These are phyloP conservation scores for Nymphaea colorata DNA, from an alignment of 164 flowering plant species.

Conservation along the genomic window DNA sequence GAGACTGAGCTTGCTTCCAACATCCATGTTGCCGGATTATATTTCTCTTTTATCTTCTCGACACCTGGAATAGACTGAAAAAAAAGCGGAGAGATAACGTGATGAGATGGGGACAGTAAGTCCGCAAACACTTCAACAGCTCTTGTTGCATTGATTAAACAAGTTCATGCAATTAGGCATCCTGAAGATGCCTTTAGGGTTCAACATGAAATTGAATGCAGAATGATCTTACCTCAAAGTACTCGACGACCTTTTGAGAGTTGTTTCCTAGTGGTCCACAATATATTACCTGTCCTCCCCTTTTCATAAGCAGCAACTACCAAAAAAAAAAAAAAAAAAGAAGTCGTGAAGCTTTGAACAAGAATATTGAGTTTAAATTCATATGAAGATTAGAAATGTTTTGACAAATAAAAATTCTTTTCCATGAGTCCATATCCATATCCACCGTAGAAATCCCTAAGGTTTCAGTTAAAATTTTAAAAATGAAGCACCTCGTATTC, in stretches of 20 bases:
- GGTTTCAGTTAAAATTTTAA: background rate
- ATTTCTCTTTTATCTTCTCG: constrained; percentile 58
- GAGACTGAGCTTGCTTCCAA: constrained; percentile 81
- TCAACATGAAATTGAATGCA: background rate
- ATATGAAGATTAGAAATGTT: background rate
- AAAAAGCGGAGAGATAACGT: background rate
- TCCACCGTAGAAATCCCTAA: too few species aligned
- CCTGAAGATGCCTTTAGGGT: background rate
- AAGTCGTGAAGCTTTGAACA: too few species aligned
- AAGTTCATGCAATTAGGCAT: background rate
- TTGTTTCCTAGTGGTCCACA: constrained; percentile 74
- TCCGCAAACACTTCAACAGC: too few species aligned
- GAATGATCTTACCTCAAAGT: constrained; percentile 16
- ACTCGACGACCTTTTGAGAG: constrained; percentile 68
- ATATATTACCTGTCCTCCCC: constrained; percentile 93
- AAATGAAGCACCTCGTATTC: background rate
- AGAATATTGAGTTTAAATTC: background rate
- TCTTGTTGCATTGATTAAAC: too few species aligned
- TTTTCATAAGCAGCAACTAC: constrained; percentile 74
- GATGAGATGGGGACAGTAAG: background rate
- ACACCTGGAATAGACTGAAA: constrained; percentile 65
- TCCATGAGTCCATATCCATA: background rate
- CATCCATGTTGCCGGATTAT: constrained; percentile 99
- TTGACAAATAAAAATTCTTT: background rate
- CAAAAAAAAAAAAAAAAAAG: background rate